These are phyloP conservation scores for Lachancea fermentati DNA, from an alignment of 805 yeast species.

Conservation along the genomic window DNA sequence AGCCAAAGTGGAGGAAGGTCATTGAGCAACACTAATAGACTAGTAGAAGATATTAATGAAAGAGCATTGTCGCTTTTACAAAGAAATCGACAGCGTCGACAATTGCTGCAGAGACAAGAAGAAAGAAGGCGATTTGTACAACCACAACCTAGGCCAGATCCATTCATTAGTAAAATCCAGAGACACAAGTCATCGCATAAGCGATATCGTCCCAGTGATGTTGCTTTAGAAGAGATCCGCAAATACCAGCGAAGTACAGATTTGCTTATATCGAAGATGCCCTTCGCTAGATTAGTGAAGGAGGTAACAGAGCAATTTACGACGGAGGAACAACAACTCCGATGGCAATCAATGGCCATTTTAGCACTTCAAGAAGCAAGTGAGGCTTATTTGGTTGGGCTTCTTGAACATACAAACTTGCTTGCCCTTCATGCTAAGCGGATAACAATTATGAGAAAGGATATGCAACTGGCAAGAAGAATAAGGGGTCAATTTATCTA, in stretches of 20 bases:
- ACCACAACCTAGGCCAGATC: slow-evolving; percentile 6
- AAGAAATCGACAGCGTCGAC: slow-evolving; percentile 28
- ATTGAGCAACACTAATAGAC: slow-evolving; percentile 17
- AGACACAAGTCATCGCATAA: slow-evolving; percentile 38
- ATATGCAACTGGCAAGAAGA: slow-evolving; percentile 73
- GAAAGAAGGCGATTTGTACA: slow-evolving; percentile 10
- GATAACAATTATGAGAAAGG: slow-evolving; percentile 82
- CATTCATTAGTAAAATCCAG: slow-evolving; percentile 13
- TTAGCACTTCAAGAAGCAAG: slow-evolving; percentile 77
- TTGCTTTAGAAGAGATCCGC: slow-evolving; percentile 63
- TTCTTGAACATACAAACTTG: slow-evolving; percentile 71
- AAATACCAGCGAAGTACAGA: slow-evolving; percentile 65
- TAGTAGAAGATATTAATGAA: slow-evolving; percentile 23
- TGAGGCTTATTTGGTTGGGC: slow-evolving; percentile 68
- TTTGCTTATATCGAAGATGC: slow-evolving; percentile 60
- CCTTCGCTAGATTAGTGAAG: slow-evolving; percentile 70
- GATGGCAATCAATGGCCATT: slow-evolving; percentile 78
- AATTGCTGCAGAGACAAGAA: slow-evolving; percentile 12
- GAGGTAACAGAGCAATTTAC: slow-evolving; percentile 57
- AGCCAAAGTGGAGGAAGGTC: slow-evolving; percentile 17
- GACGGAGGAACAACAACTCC: slow-evolving; percentile 46
- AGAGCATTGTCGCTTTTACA: slow-evolving; percentile 27
- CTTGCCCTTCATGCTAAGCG: slow-evolving; percentile 76
- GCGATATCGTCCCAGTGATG: slow-evolving; percentile 56
- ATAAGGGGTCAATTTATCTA: slow-evolving; percentile 50